A percentile compares a stretch with the other conserved stretches of the same genome.
Evolutionary conservation across 2,329 filamentous ascomycete genomes (phyloP).

Genomic region (Orbilia javanica): DNA sequence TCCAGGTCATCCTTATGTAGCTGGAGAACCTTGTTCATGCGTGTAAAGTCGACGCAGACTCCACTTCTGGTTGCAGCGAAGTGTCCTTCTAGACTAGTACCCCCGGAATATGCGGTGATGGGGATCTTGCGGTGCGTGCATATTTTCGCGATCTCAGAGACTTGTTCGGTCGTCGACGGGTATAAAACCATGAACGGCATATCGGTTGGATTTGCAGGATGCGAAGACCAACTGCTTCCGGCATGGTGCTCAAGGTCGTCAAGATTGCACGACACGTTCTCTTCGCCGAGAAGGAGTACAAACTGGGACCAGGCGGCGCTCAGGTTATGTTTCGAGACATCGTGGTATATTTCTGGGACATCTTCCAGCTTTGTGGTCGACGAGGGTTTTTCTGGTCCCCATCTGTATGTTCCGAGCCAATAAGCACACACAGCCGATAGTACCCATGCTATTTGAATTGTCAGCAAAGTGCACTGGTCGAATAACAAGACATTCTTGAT

Average conservation of each 20-base stretch:
- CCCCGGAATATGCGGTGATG: slow-evolving; percentile 87
- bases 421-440: slow-evolving; percentile 69
- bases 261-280: slow-evolving; percentile 74
- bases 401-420: slow-evolving; percentile 71
- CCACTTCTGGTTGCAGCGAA: slow-evolving; percentile 85
- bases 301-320: slow-evolving; percentile 80
- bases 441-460: slow-evolving; percentile 59
- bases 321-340: slow-evolving; percentile 74
- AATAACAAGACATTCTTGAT: slow-evolving; percentile 9
- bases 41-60: slow-evolving; percentile 85
- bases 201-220: slow-evolving; percentile 68
- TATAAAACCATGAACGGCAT: slow-evolving; percentile 78
- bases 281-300: slow-evolving; percentile 73
- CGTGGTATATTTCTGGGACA: slow-evolving; percentile 70
- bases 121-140: slow-evolving; percentile 85
- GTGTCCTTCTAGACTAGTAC: slow-evolving; percentile 90
- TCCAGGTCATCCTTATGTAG: slow-evolving; percentile 83
- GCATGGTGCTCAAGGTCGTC: slow-evolving; percentile 72
- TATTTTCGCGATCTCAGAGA: slow-evolving; percentile 87
- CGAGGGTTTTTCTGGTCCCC: slow-evolving; percentile 68
- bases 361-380: slow-evolving; percentile 74
- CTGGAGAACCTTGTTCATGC: slow-evolving; percentile 83
- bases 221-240: slow-evolving; percentile 75
- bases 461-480: slow-evolving; percentile 8
- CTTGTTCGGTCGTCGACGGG: slow-evolving; percentile 82